Conservation (phyloP, 2,329 filamentous ascomycete genomes). For the Chaetothyriales sp. region DNA sequence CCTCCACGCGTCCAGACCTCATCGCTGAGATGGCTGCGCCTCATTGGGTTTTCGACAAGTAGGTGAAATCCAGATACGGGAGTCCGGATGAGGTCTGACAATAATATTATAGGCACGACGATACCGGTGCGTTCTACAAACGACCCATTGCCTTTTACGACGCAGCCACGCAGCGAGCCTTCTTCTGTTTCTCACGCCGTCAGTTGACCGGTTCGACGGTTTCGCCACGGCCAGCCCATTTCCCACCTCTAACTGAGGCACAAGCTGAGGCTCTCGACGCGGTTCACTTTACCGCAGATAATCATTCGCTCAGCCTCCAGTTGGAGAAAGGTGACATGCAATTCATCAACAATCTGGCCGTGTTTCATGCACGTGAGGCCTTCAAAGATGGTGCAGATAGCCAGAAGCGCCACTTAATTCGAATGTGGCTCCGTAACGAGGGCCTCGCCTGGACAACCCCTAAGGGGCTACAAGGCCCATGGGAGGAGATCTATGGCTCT, state of each 20-base stretch:
- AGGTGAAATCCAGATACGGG: conserved; percentile 27
- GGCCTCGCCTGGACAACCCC: conserved; percentile 35
- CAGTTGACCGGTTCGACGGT: conserved; percentile 40
- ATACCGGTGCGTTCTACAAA: conserved; percentile 13
- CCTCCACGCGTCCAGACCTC: conserved; percentile 38
- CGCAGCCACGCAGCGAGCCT: conserved; percentile 38
- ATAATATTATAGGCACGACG: too few relatives aligned
- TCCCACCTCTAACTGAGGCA: conserved; percentile 38
- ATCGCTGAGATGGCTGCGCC: conserved; percentile 37
- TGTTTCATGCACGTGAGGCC: conserved; percentile 38
- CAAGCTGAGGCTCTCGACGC: conserved; percentile 41
- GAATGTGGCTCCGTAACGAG: conserved; percentile 36
- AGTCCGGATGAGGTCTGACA: too few relatives aligned
- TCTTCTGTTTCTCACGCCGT: conserved; percentile 42
- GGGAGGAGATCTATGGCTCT: conserved; percentile 28
- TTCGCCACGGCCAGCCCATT: conserved; percentile 28
- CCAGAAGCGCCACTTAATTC: conserved; percentile 33
- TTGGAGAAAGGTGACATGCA: conserved; percentile 39
- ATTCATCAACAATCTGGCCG: conserved; percentile 39
- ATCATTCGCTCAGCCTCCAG: conserved; percentile 29
- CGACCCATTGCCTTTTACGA: conserved; percentile 33
- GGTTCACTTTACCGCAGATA: conserved; percentile 36
- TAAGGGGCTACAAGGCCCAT: conserved; percentile 24
- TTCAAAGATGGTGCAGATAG: conserved; percentile 27
- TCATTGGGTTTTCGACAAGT: conserved; percentile 36